Evolutionary conservation across 1,139 yeast genomes (phyloP).

Genomic region (Kluyveromyces marxianus): DNA sequence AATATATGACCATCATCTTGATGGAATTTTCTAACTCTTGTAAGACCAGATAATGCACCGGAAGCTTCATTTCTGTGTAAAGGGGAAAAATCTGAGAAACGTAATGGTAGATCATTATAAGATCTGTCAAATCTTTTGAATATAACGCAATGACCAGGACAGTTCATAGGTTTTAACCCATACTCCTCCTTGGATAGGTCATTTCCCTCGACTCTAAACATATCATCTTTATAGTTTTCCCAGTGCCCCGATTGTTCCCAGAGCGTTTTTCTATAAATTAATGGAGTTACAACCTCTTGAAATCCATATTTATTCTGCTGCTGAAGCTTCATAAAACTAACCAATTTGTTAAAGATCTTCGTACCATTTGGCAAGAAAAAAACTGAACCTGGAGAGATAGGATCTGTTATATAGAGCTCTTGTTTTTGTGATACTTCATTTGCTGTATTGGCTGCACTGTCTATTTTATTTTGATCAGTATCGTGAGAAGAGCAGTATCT

Average conservation of each 20-base stretch:
- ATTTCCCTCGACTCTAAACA: constrained; percentile 66
- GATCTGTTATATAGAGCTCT: constrained; percentile 67
- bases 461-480: background rate
- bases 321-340: constrained; percentile 76
- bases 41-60: constrained; percentile 90
- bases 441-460: constrained; percentile 16
- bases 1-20: constrained; percentile 99
- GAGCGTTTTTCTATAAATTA: constrained; percentile 72
- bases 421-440: constrained; percentile 41
- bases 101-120: constrained; percentile 80
- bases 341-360: constrained; percentile 67
- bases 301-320: constrained; percentile 75
- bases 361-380: constrained; percentile 92
- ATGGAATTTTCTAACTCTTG: constrained; percentile 93
- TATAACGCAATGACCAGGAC: constrained; percentile 95
- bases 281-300: constrained; percentile 88
- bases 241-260: constrained; percentile 97
- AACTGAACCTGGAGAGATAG: constrained; percentile 77
- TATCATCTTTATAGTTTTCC: constrained; percentile 90
- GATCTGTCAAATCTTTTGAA: constrained; percentile 79
- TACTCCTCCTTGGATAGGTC: constrained; percentile 47
- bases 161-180: constrained; percentile 96
- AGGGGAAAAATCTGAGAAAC: constrained; percentile 89
- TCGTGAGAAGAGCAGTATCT: constrained; percentile 3
- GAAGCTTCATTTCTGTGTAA: constrained; percentile 92